Conservation (phyloP, 345 rosid genomes). For the Euphorbia lathyris region DNA sequence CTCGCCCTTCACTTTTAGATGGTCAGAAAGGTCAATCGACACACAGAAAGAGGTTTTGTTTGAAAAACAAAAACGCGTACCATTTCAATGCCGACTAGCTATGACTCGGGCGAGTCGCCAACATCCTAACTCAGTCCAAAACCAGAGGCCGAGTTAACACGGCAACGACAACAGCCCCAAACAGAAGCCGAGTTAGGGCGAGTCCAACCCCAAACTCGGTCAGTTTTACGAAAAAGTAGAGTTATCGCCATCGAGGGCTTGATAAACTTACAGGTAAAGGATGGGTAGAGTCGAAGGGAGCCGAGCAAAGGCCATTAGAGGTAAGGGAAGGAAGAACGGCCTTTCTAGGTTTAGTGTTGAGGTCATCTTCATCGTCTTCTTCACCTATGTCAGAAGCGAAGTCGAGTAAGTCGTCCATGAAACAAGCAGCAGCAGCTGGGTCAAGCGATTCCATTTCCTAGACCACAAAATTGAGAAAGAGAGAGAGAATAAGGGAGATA, state of each 20-base stretch:
- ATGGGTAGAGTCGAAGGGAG: conserved; percentile 12
- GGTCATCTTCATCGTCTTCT: conserved; percentile 33
- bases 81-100: conserved; percentile 27
- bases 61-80: conserved; percentile 11
- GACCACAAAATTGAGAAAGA: not conserved
- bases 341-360: conserved; percentile 20
- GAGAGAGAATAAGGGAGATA: too few relatives aligned
- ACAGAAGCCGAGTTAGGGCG: conserved; percentile 18
- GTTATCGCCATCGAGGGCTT: not conserved
- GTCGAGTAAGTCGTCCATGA: conserved; percentile 45
- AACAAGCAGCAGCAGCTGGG: conserved; percentile 24
- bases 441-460: conserved; percentile 37
- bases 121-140: conserved; percentile 18
- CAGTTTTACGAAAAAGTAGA: not conserved
- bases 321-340: conserved; percentile 21
- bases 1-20: conserved; percentile 9
- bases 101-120: conserved; percentile 34
- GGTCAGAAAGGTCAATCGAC: conserved; percentile 39
- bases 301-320: conserved; percentile 14
- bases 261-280: conserved; percentile 38
- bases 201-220: conserved; percentile 9
- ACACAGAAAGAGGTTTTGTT: not conserved
- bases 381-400: conserved; percentile 41
- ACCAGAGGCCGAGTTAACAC: conserved; percentile 26
- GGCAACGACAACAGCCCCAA: conserved; percentile 1